Conservation (phyloP, 495 filamentous ascomycete species). For the Geopyxis carbonaria region DNA sequence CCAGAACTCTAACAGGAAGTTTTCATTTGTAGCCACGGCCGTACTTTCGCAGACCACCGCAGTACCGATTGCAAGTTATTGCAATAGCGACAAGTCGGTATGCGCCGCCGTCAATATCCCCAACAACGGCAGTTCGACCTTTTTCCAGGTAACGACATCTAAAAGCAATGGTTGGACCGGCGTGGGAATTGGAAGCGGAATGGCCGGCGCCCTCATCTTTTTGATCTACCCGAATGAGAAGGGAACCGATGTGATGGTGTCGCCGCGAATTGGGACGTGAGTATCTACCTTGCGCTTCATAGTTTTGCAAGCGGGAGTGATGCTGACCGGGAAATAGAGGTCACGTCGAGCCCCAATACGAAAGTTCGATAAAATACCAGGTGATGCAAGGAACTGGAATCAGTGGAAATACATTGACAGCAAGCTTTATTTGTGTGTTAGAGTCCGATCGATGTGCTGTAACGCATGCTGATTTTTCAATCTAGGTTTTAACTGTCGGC, state of each 20-base stretch:
- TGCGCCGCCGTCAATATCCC: constrained; percentile 11
- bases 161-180: constrained; percentile 44
- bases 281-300: background rate
- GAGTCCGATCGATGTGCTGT: constrained; percentile 10
- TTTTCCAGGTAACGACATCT: constrained; percentile 49
- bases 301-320: background rate
- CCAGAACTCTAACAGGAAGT: too few relatives aligned
- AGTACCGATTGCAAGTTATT: too few relatives aligned
- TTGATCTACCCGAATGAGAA: constrained; percentile 44
- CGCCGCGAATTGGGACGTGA: constrained; percentile 37
- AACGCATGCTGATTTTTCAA: constrained; percentile 27
- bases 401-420: constrained; percentile 37
- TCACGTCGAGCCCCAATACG: constrained; percentile 36
- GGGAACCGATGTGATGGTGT: constrained; percentile 46
- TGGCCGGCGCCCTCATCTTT: constrained; percentile 52
- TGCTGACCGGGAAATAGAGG: constrained; percentile 20
- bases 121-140: constrained; percentile 33
- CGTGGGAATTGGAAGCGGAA: constrained; percentile 43
- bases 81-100: too few relatives aligned
- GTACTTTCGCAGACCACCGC: too few relatives aligned
- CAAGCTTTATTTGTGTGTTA: constrained; percentile 40
- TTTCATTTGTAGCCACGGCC: too few relatives aligned
- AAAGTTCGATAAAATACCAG: constrained; percentile 33
- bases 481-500: constrained; percentile 39
- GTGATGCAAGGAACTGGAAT: constrained; percentile 48